Base-by-base conservation (phyloP, 2,329 filamentous ascomycete species). In the Hysterium pulicare region DNA sequence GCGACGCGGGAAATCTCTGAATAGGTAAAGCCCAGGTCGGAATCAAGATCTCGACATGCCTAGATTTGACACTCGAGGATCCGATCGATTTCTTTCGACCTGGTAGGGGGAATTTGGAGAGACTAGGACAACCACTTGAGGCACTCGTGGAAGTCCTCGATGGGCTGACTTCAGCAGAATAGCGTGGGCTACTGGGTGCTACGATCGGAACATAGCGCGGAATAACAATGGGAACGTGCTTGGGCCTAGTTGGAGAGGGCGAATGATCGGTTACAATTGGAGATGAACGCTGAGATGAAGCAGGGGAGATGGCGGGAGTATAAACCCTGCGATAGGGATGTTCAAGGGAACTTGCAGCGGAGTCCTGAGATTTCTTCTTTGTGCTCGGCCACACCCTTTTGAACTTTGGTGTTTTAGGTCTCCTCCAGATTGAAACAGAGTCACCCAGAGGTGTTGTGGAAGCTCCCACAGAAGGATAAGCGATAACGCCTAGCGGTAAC, bases 1-100 rank as follows among this genome's bases (percentile, higher is more conserved):
- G 60, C 36, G 61, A 61, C 11, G 62, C 54, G 44, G 65, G 55
- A 40, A 67, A 59, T 56, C 57, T 61, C 42, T 68, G 58, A 47
- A 68, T 55, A 52, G 71, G 69, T 59, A 65, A 55, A 40, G 68
- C 70, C 66, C 66, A 73, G 42, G 65, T 54, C 33, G 71, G 69
- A 48, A 74, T 73, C 46, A 71, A 57, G 54, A 74, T 73, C 61
- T 73, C 70, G 44, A 74, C 71, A 74, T 75, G 70, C 64, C 72
- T 64, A 35, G 66, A 59, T 52, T 59, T 54, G 38, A 54, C 45
- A 44, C 53, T 62, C 17, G 54, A 54, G 33, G 61, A 62, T 41
- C 62, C 55, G 40, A 53, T 55, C 33, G 57, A 50, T 33, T 55
- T 57, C 46, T 59, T 64, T 46, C 54, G 53, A 38, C 48, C 52